Percentiles rank a stretch among this genome's conserved stretches.
These are phyloP conservation scores for Cutaneotrichosporon cavernicola DNA, from an alignment of 1,284 basidiomycete species.

Conservation along the genomic window DNA sequence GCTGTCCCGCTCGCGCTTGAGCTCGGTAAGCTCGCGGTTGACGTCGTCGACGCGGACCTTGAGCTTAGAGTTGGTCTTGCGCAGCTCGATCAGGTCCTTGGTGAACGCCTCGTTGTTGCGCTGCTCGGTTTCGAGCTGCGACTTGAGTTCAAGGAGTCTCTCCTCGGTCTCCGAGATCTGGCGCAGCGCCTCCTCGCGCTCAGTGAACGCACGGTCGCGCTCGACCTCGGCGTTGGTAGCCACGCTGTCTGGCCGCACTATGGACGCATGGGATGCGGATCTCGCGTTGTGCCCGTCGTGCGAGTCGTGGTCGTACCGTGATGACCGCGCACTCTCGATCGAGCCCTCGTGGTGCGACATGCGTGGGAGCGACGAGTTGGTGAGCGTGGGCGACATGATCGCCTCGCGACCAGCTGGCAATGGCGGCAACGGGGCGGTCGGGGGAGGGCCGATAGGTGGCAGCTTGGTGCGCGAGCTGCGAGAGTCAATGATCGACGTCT, in stretches of 20 bases:
- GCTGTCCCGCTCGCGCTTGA: slow-evolving; percentile 39
- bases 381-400: slow-evolving; percentile 24
- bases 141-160: slow-evolving; percentile 19
- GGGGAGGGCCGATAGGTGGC: slow-evolving; percentile 48
- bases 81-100: slow-evolving; percentile 31
- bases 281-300: slow-evolving; percentile 19
- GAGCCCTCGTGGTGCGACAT: slow-evolving; percentile 23
- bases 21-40: slow-evolving; percentile 30
- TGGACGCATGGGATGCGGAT: slow-evolving; percentile 2
- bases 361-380: slow-evolving; percentile 19
- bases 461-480: slow-evolving; percentile 27
- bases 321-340: slow-evolving; percentile 21
- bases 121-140: slow-evolving; percentile 20
- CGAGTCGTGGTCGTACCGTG: slow-evolving; percentile 25
- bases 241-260: slow-evolving; percentile 20
- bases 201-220: slow-evolving; percentile 22
- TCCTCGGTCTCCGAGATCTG: slow-evolving; percentile 19
- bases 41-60: slow-evolving; percentile 39
- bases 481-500: slow-evolving; percentile 15
- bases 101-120: slow-evolving; percentile 27
- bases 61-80: slow-evolving; percentile 39
- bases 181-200: slow-evolving; percentile 23
- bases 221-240: slow-evolving; percentile 20
- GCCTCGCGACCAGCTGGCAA: slow-evolving; percentile 34
- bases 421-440: slow-evolving; percentile 44